Conservation (phyloP, 139 green algal species). For the Tetratostichococcus sp. region DNA sequence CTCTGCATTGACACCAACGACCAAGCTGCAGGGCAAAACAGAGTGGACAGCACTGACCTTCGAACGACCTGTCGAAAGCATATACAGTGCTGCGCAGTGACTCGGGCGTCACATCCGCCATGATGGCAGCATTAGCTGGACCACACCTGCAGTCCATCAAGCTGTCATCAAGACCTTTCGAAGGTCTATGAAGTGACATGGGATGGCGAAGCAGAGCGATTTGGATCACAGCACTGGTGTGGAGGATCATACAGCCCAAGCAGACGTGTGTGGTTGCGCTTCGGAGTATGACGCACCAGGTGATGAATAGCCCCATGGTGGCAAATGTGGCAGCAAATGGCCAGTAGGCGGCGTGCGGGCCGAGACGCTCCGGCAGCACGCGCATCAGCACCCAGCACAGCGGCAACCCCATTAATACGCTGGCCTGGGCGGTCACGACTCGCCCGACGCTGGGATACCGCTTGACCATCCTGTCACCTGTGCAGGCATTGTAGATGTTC, state of each 20-base stretch:
- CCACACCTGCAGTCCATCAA: constrained; percentile 36
- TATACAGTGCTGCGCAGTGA: constrained; percentile 65
- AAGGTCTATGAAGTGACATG: too few species aligned
- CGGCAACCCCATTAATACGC: constrained; percentile 55
- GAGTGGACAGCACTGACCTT: constrained; percentile 47
- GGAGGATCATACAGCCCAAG: too few species aligned
- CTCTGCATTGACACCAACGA: constrained; percentile 38
- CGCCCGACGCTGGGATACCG: constrained; percentile 43
- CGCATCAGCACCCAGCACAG: constrained; percentile 57
- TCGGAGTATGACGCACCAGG: constrained; percentile 41
- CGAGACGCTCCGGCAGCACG: constrained; percentile 16
- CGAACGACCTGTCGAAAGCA: constrained; percentile 78
- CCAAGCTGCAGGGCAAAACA: constrained; percentile 19
- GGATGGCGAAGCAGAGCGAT: too few species aligned
- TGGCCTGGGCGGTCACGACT: constrained; percentile 53
- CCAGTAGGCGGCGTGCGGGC: background rate
- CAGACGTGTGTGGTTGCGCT: too few species aligned
- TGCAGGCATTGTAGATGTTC: background rate
- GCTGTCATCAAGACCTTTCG: too few species aligned
- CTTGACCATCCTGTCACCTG: constrained; percentile 24
- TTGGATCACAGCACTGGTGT: too few species aligned
- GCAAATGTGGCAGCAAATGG: constrained; percentile 52
- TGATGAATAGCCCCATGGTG: constrained; percentile 58
- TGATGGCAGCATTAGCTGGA: constrained; percentile 77
- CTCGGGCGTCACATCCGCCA: constrained; percentile 80